Conservation (phyloP, 1,139 yeast species). For the Candida freyschussii region DNA sequence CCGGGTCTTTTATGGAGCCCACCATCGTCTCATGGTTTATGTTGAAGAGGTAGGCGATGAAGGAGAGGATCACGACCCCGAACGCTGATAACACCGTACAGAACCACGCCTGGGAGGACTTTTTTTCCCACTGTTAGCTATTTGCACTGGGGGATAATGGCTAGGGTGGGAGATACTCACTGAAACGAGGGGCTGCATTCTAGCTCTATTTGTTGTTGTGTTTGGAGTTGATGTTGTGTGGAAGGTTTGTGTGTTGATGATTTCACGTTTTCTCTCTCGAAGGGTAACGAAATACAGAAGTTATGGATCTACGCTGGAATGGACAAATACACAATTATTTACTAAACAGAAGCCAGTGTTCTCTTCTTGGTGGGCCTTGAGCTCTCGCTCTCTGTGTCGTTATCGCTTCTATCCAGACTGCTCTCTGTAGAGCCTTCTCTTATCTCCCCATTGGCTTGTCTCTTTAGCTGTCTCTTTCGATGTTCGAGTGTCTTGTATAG, state of each 20-base stretch:
- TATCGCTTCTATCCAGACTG: slow-evolving; percentile 3
- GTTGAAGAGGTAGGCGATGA: slow-evolving; percentile 77
- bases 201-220: not conserved
- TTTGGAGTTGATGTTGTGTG: slow-evolving; percentile 2
- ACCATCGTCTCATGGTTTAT: slow-evolving; percentile 85
- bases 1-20: slow-evolving; percentile 88
- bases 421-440: not conserved
- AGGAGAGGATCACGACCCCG: slow-evolving; percentile 81
- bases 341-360: no score
- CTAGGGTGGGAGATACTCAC: no score
- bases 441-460: slow-evolving; percentile 5
- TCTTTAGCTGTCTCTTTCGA: slow-evolving; percentile 22
- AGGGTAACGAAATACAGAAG: no score
- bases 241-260: no score
- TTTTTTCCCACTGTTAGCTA: slow-evolving; percentile 1
- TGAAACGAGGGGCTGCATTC: slow-evolving; percentile 21
- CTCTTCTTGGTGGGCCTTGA: slow-evolving; percentile 6
- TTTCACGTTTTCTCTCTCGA: no score
- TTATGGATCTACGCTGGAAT: no score
- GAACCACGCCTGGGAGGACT: slow-evolving; percentile 70
- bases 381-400: slow-evolving; percentile 8
- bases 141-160: not conserved
- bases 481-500: slow-evolving; percentile 20
- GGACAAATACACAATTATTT: no score
- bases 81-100: slow-evolving; percentile 90